Base-by-base conservation (phyloP, 2,329 filamentous ascomycete species). In the Niveomyces coronatus region DNA sequence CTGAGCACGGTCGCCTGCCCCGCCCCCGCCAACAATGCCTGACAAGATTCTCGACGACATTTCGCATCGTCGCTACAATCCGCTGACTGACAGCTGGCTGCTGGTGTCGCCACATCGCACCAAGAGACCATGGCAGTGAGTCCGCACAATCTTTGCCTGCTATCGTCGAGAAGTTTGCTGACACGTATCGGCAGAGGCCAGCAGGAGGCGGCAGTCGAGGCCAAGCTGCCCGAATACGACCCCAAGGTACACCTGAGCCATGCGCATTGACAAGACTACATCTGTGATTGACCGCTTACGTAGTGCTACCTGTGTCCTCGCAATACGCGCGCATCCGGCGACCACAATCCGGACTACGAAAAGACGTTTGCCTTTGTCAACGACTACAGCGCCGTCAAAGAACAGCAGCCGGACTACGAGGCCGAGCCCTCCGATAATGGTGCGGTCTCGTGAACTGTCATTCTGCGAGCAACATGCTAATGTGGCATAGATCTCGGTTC, bases 61-160 rank as follows among this genome's bases (percentile, higher is more conserved):
- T 53, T 94, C 91, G 29, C 91, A 98, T 58, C 74, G 91, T 52
- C 82, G 91, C 57, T 96, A 83, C 61, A 98, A 98, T 58, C 85
- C 86, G 37, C 71, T 98, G 45, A 82, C 85, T 47, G 87, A 85
- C 44, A 86, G 82, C 45, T 94, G 88, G 82, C 74, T 98, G 44
- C 74, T 98, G 26, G 91, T 98, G 11, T 96, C 91, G 13, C 91
- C 91, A 44, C 91, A 98, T 62, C 73, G 91, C 39, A 96, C 88
- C 37, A 96, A 96, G 74, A 76, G 91, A 47, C 91, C 91, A 53
- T 98, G 91, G 91, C 91, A 95, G 85, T 94, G 68, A 74, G 84
- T 68, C 9, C 20, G 23, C 22, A 11, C 13, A 19, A 15, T 18
- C 17, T 35, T 11, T 19, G 15, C 5, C 3, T n/a, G 9, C 18